These are phyloP conservation scores for Kodamaea plutei DNA, from an alignment of 1,139 yeast genomes.

Conservation along the genomic window DNA sequence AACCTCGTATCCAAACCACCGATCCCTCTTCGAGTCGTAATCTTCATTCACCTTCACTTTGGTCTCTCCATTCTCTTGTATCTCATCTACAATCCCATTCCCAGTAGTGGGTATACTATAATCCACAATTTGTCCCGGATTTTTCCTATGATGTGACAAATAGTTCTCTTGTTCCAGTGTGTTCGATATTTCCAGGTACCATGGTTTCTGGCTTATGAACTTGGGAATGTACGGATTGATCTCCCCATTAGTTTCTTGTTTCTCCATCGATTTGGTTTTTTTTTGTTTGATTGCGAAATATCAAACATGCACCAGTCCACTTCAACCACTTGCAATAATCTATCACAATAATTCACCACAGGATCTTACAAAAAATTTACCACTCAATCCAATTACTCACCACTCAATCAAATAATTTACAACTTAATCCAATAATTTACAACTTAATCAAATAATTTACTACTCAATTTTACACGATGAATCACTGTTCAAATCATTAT, in stretches of 20 bases:
- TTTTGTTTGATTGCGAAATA: too few species aligned
- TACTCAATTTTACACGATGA: neutral
- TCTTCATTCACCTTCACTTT: slow-evolving; percentile 38
- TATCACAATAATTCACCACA: too few species aligned
- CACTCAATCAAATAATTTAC: too few species aligned
- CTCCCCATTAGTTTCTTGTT: slow-evolving; percentile 7
- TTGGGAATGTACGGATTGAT: slow-evolving; percentile 17
- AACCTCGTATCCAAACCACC: slow-evolving; percentile 73
- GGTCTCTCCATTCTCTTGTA: slow-evolving; percentile 13
- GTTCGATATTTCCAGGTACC: slow-evolving; percentile 10
- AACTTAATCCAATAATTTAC: too few species aligned
- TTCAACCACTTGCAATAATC: too few species aligned
- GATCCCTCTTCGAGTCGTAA: slow-evolving; percentile 68
- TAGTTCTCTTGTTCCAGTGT: slow-evolving; percentile 27
- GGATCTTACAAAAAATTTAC: too few species aligned
- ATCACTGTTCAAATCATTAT: too few species aligned
- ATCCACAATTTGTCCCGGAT: slow-evolving; percentile 26
- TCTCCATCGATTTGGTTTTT: neutral
- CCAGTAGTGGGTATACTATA: slow-evolving; percentile 31
- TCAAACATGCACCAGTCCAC: too few species aligned
- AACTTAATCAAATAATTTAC: too few species aligned
- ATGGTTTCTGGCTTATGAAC: slow-evolving; percentile 14
- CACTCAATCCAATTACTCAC: too few species aligned
- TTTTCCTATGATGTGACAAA: slow-evolving; percentile 47
- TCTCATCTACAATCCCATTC: slow-evolving; percentile 31